Evolutionary conservation across 306 rosid genomes (phyloP), one percentile per base, ranked within the genome.

Genomic region (Potentilla sterilis): DNA sequence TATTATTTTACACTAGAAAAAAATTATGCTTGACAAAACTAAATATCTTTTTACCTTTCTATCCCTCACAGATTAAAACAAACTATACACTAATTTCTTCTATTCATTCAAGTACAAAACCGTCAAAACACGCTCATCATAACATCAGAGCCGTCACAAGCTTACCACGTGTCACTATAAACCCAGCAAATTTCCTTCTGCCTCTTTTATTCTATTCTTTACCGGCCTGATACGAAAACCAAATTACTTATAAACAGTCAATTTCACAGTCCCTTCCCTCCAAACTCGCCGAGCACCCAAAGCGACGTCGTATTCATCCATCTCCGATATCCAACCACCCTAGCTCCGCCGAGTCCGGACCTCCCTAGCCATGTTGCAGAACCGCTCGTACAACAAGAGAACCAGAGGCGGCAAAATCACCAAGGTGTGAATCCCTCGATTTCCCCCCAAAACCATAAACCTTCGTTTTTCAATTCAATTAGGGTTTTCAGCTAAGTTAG

Each of bases 331-430:
- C 28, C 2, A 58, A 57, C 34, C 6, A 3, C 14, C 63, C 16
- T 22, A 22, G 16, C 64, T 24, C 64, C 15, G 37, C 16, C 37
- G 11, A 7, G 5, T 2, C 6, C 49, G 15, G 12, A 4, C 8
- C 64, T 55, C 64, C 73, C 8, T 49, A 75, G 62, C 70, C 70
- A 95, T 96, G 99, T 88, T 89, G 65, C 98, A 96, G 77, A 88
- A 87, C 89, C 90, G 88, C 84, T 85, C 98, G 3, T 92, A 85
- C 81, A 90, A 81, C 52, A 92, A 92, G 89, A 89, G 90, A 85
- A 90, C 95, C 43, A 89, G 68, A 77, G 86, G 75, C 14, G 99
- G 98, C 84, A 96, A 80, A 84, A 89, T 96, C 59, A 84, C 81
- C 85, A 92, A 89, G 97, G 97, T 92, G 35, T 5, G 62, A 15